Evolutionary conservation across 2,329 filamentous ascomycete genomes (phyloP).

Genomic region (Verticillium isaacii): DNA sequence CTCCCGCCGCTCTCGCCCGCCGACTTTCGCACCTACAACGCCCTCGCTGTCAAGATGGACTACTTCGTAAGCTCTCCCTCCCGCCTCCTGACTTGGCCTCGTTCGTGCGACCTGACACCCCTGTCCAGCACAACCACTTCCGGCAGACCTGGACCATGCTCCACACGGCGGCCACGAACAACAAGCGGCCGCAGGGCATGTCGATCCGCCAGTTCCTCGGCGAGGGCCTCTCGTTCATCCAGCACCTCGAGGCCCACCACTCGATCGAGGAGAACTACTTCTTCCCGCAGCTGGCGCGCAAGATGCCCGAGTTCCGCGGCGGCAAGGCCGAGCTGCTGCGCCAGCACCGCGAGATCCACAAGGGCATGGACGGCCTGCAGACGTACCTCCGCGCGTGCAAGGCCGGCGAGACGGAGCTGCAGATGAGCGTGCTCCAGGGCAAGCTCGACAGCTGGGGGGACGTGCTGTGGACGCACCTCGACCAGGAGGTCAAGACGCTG

Average conservation of each 20-base stretch:
- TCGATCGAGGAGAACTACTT: slow-evolving; percentile 76
- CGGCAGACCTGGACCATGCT: slow-evolving; percentile 68
- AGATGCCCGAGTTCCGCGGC: slow-evolving; percentile 71
- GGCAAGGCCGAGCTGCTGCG: slow-evolving; percentile 54
- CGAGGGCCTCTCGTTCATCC: slow-evolving; percentile 64
- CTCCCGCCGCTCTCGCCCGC: slow-evolving; percentile 59
- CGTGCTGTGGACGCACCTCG: slow-evolving; percentile 77
- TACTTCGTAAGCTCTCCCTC: slow-evolving; percentile 50
- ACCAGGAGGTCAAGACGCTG: slow-evolving; percentile 75
- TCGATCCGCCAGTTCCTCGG: slow-evolving; percentile 65
- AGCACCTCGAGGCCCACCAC: slow-evolving; percentile 72
- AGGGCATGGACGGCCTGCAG: slow-evolving; percentile 64
- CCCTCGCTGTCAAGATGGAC: slow-evolving; percentile 71
- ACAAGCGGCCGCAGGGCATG: slow-evolving; percentile 57
- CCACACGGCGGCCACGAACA: slow-evolving; percentile 56
- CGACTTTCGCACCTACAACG: slow-evolving; percentile 68
- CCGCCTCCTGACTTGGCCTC: not conserved
- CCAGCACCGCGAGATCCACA: slow-evolving; percentile 77
- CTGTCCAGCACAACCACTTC: slow-evolving; percentile 67
- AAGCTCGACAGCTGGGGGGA: slow-evolving; percentile 75
- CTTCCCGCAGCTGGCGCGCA: slow-evolving; percentile 70
- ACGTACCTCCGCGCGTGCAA: slow-evolving; percentile 60
- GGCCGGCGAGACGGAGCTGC: slow-evolving; percentile 56
- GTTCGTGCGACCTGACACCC: slow-evolving; percentile 7
- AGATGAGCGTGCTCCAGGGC: slow-evolving; percentile 54